phyloP scores from a whole-genome alignment of 225 moss, liverwort and hornwort genomes.

The Sphagnum contortum region DNA sequence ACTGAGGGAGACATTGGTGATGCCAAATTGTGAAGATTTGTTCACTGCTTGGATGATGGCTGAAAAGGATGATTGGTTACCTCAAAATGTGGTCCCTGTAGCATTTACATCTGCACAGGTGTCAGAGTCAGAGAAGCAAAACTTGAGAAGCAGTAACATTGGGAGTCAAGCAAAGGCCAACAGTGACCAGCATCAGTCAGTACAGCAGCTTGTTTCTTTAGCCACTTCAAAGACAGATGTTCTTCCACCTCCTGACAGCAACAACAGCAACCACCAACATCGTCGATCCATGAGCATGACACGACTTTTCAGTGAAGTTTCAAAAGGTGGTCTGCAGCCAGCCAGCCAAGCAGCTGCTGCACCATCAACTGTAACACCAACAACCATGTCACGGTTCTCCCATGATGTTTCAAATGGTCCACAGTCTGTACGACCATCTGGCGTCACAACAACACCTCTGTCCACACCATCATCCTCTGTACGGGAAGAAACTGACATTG shows the following conservation, averaged over 20 bases:
- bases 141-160: slow-evolving; percentile 7
- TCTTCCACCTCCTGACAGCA: no score
- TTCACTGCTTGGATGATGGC: slow-evolving; percentile 75
- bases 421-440: slow-evolving; percentile 2
- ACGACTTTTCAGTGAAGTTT: neutral
- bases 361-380: neutral
- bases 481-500: slow-evolving; percentile 5
- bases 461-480: slow-evolving; percentile 18
- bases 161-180: slow-evolving; percentile 14
- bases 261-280: no score
- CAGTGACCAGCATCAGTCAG: slow-evolving; percentile 13
- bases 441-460: neutral
- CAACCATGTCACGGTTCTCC: slow-evolving; percentile 7
- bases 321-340: slow-evolving; percentile 2
- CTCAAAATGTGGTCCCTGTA: slow-evolving; percentile 49
- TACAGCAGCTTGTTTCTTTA: slow-evolving; percentile 3
- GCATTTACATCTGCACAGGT: slow-evolving; percentile 47
- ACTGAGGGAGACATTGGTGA: slow-evolving; percentile 68
- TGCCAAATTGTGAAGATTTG: slow-evolving; percentile 69
- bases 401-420: slow-evolving; percentile 8
- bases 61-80: slow-evolving; percentile 64
- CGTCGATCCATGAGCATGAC: no score
- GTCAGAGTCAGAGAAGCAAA: slow-evolving; percentile 21
- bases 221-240: no score
- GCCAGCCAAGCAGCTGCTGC: slow-evolving; percentile 3